Conservation (phyloP, 352 stramenopile species). For the Phytophthora sp. region DNA sequence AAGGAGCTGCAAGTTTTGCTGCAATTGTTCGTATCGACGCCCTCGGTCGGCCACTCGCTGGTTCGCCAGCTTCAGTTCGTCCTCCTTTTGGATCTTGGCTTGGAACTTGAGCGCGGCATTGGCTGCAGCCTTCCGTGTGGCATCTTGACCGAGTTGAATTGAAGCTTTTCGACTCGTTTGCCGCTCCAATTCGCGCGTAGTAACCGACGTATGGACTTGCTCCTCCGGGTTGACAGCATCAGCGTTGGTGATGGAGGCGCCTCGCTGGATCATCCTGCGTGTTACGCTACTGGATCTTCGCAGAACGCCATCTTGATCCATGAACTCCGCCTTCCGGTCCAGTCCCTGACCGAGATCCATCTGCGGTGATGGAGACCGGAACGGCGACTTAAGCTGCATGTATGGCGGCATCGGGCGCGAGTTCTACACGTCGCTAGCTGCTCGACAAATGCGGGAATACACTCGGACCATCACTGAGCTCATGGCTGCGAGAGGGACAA, state of each 20-base stretch:
- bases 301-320: conserved; percentile 52
- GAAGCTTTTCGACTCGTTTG: conserved; percentile 2
- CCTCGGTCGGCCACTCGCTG: conserved; percentile 35
- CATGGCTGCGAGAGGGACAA: background rate
- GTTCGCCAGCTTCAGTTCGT: conserved; percentile 42
- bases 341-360: conserved; percentile 25
- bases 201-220: conserved; percentile 33
- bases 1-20: conserved; percentile 8
- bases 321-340: conserved; percentile 46
- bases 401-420: conserved; percentile 19
- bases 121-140: conserved; percentile 21
- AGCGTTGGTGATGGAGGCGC: conserved; percentile 46
- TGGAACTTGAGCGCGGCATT: conserved; percentile 48
- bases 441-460: conserved; percentile 22
- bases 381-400: conserved; percentile 27
- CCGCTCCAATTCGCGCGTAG: conserved; percentile 2
- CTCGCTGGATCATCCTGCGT: conserved; percentile 41
- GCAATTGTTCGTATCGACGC: conserved; percentile 42
- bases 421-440: too few relatives aligned
- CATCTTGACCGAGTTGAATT: conserved; percentile 14
- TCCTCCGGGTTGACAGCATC: conserved; percentile 28
- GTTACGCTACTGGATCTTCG: conserved; percentile 44
- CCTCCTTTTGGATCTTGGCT: conserved; percentile 35
- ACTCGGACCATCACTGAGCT: too few relatives aligned
- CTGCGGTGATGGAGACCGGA: conserved; percentile 8